Evolutionary conservation across 345 rosid genomes (phyloP).

Genomic region (Populus tremula): DNA sequence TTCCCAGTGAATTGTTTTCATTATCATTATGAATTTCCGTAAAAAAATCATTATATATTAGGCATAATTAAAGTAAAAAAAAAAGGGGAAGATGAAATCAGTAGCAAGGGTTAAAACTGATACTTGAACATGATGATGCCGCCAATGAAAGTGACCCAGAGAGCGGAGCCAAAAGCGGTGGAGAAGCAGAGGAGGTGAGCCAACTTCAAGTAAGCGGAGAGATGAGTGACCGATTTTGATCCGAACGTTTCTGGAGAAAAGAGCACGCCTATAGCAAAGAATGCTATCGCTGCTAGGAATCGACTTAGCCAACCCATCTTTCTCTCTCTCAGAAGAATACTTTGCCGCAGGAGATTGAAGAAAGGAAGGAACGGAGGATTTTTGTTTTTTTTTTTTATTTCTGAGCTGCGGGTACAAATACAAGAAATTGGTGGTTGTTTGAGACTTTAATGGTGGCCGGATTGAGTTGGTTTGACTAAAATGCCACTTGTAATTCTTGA

Average conservation of each 20-base stretch:
- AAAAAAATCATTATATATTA: background rate
- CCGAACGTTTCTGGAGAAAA: conserved; percentile 90
- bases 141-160: conserved; percentile 98
- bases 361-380: too few species aligned
- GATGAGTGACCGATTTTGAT: conserved; percentile 48
- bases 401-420: too few species aligned
- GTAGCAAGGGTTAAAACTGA: background rate
- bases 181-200: conserved; percentile 88
- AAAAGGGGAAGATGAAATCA: background rate
- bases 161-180: conserved; percentile 93
- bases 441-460: too few species aligned
- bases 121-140: conserved; percentile 99
- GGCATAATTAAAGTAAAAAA: background rate
- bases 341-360: too few species aligned
- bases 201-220: conserved; percentile 62
- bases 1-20: background rate
- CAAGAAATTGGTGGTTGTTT: too few species aligned
- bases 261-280: conserved; percentile 69
- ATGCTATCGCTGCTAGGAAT: conserved; percentile 64
- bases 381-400: too few species aligned
- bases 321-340: background rate
- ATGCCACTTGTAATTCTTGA: too few species aligned
- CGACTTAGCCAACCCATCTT: conserved; percentile 84
- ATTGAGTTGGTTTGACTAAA: too few species aligned
- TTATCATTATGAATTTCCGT: too few species aligned